Evolutionary conservation across 2,329 filamentous ascomycete genomes (phyloP).

Genomic region (Drechslerella dactyloides): DNA sequence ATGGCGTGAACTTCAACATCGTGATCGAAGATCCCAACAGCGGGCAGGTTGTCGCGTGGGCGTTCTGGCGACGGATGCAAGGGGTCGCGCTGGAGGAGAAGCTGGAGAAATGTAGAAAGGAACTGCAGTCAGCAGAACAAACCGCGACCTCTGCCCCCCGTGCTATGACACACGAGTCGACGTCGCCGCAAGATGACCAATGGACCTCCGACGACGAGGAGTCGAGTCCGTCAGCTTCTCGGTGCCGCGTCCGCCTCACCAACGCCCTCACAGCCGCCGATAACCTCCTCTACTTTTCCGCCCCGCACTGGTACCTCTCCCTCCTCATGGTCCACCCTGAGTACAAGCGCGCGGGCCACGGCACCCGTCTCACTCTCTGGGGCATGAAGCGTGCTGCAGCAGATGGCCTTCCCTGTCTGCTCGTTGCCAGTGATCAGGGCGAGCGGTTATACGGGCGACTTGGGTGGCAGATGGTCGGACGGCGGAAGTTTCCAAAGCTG

Average conservation of each 20-base stretch:
- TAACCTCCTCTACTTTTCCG: conserved; percentile 7
- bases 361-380: conserved; percentile 21
- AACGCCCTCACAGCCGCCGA: conserved; percentile 2
- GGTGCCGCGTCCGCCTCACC: conserved; percentile 2
- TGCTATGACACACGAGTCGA: not conserved
- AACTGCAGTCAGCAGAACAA: not conserved
- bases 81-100: not conserved
- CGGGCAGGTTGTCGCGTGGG: conserved; percentile 19
- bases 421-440: conserved; percentile 29
- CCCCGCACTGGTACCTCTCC: conserved; percentile 40
- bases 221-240: conserved; percentile 8
- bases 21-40: conserved; percentile 14
- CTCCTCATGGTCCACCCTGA: conserved; percentile 30
- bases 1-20: conserved; percentile 18
- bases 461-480: conserved; percentile 21
- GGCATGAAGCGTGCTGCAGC: conserved; percentile 14
- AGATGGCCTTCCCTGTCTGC: conserved; percentile 13
- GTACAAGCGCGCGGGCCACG: conserved; percentile 18
- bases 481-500: conserved; percentile 17
- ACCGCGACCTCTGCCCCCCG: not conserved
- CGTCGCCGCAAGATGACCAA: not conserved
- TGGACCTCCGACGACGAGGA: not conserved
- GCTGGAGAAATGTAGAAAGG: conserved; percentile 2
- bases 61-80: conserved; percentile 26
- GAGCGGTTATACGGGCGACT: conserved; percentile 22